Percentiles rank a stretch among this genome's conserved stretches.
These are phyloP conservation scores for Aspergillus affinis DNA, from an alignment of 495 filamentous ascomycete genomes.

Conservation along the genomic window DNA sequence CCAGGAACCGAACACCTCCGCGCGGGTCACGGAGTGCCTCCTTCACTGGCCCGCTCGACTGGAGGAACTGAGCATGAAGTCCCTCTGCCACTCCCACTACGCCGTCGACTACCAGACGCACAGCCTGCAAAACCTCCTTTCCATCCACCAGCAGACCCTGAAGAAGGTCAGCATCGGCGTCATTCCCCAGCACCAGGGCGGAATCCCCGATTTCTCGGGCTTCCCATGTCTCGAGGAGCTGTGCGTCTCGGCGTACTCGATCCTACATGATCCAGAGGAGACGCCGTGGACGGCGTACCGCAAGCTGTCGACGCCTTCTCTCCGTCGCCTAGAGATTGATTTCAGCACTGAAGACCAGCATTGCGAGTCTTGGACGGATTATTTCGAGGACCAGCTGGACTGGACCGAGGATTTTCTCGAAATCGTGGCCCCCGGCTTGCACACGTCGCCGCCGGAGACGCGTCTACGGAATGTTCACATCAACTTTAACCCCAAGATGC, in stretches of 20 bases:
- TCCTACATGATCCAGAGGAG: not conserved
- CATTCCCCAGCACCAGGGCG: not conserved
- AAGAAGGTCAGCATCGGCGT: not conserved
- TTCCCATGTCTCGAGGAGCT: not conserved
- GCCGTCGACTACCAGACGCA: not conserved
- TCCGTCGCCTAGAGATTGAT: not conserved
- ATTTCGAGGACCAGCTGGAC: not conserved
- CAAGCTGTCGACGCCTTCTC: not conserved
- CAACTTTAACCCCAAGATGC: not conserved
- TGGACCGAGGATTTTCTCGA: not conserved
- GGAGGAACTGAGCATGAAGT: not conserved
- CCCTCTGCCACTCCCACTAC: not conserved
- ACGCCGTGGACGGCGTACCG: not conserved
- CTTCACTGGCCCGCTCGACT: not conserved
- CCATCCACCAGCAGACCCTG: not conserved
- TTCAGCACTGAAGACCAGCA: not conserved
- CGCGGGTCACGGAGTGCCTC: not conserved
- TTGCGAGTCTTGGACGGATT: not conserved
- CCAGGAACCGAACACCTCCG: not conserved
- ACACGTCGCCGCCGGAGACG: not conserved
- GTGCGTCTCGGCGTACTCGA: not conserved
- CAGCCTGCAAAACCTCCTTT: not conserved
- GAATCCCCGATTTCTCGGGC: not conserved
- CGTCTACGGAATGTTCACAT: not conserved
- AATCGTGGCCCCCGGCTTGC: not conserved